Evolutionary conservation across 306 rosid genomes (phyloP).

Genomic region (Amphicarpaea edgeworthii): DNA sequence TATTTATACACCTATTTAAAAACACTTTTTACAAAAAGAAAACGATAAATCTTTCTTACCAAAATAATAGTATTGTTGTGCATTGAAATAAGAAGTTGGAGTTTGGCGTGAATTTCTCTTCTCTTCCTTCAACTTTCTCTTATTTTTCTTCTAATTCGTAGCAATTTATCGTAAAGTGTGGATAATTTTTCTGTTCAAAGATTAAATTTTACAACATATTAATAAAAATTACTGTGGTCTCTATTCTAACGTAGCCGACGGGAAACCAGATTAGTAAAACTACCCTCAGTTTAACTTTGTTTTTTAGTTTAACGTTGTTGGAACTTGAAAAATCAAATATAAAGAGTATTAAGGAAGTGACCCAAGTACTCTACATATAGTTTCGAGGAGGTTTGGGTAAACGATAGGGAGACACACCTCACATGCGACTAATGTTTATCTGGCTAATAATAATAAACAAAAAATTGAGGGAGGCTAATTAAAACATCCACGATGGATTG

Average conservation of each 20-base stretch:
- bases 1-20: no score
- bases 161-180: background rate
- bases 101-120: background rate
- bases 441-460: no score
- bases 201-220: no score
- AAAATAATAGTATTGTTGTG: background rate
- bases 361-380: background rate
- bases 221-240: background rate
- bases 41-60: background rate
- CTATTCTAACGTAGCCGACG: background rate
- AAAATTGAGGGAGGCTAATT: no score
- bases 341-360: conserved; percentile 5
- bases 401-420: no score
- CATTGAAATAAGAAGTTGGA: background rate
- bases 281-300: background rate
- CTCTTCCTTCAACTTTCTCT: background rate
- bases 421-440: no score
- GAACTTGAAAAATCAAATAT: background rate
- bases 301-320: background rate
- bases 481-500: no score
- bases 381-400: no score
- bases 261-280: background rate
- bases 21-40: no score
- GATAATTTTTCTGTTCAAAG: background rate
- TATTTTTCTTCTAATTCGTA: background rate